Conservation (phyloP, 2,329 filamentous ascomycete genomes). For the Penicillium sp. region DNA sequence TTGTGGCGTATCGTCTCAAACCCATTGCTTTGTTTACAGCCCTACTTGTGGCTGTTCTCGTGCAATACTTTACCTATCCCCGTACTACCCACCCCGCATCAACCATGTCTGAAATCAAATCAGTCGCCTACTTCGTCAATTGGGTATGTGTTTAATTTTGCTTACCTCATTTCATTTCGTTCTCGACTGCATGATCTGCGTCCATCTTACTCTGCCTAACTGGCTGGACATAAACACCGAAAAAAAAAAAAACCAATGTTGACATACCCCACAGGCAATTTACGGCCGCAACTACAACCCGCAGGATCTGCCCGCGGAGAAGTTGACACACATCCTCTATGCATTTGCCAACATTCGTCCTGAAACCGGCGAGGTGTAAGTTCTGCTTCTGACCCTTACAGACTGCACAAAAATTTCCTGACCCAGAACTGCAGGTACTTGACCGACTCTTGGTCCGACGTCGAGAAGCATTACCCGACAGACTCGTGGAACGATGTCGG, state of each 20-base stretch:
- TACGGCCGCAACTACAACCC: constrained; percentile 82
- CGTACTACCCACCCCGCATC: constrained; percentile 14
- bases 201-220: neutral
- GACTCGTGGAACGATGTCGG: constrained; percentile 70
- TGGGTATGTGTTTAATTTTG: constrained; percentile 36
- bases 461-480: constrained; percentile 65
- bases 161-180: neutral
- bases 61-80: constrained; percentile 15
- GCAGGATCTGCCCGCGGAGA: constrained; percentile 75
- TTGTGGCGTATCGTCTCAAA: constrained; percentile 15
- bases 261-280: constrained; percentile 60
- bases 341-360: constrained; percentile 83
- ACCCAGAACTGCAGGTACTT: constrained; percentile 42
- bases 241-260: neutral
- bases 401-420: neutral
- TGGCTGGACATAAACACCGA: neutral
- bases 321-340: constrained; percentile 90
- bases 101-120: constrained; percentile 33
- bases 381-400: neutral
- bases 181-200: neutral
- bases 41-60: constrained; percentile 18
- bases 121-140: constrained; percentile 47
- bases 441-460: constrained; percentile 68
- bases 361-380: constrained; percentile 73
- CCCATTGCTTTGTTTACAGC: constrained; percentile 10